Evolutionary conservation across 1,284 basidiomycete species (phyloP).

Genomic region (Malassezia yamatoensis): DNA sequence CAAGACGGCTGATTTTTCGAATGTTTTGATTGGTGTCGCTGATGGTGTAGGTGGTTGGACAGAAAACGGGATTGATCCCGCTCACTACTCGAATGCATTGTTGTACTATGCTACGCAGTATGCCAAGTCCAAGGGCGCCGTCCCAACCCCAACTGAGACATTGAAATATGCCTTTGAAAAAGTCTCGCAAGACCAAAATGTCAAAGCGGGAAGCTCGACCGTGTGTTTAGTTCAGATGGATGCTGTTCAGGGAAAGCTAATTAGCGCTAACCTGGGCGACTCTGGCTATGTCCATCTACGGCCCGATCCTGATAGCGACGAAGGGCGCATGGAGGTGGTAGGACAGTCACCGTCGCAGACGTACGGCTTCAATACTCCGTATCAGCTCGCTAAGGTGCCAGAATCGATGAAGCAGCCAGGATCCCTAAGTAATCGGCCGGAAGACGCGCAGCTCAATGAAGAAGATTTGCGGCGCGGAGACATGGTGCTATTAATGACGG

Average conservation of each 20-base stretch:
- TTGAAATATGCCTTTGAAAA: slow-evolving; percentile 63
- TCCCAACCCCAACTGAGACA: slow-evolving; percentile 53
- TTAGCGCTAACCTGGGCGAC: slow-evolving; percentile 80
- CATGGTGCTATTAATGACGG: slow-evolving; percentile 56
- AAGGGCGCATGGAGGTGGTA: slow-evolving; percentile 33
- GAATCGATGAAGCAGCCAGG: slow-evolving; percentile 24
- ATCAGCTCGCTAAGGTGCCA: slow-evolving; percentile 45
- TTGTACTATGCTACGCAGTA: slow-evolving; percentile 54
- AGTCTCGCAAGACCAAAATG: slow-evolving; percentile 60
- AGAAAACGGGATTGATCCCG: slow-evolving; percentile 70
- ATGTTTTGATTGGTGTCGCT: slow-evolving; percentile 63
- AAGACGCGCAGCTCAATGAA: slow-evolving; percentile 30
- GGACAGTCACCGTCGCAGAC: slow-evolving; percentile 35
- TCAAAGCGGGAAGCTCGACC: slow-evolving; percentile 74
- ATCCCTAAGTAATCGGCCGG: slow-evolving; percentile 30
- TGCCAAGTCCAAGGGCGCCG: slow-evolving; percentile 3
- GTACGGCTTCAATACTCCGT: slow-evolving; percentile 42
- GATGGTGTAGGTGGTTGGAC: slow-evolving; percentile 65
- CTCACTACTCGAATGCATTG: slow-evolving; percentile 60
- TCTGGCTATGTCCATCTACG: slow-evolving; percentile 68
- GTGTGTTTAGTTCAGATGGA: slow-evolving; percentile 71
- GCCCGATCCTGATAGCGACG: slow-evolving; percentile 22
- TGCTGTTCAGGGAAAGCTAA: slow-evolving; percentile 61
- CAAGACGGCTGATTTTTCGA: slow-evolving; percentile 57
- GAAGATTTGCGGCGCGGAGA: slow-evolving; percentile 32